phyloP scores from a whole-genome alignment of 179 eudicot species.

The Silene coronaria region DNA sequence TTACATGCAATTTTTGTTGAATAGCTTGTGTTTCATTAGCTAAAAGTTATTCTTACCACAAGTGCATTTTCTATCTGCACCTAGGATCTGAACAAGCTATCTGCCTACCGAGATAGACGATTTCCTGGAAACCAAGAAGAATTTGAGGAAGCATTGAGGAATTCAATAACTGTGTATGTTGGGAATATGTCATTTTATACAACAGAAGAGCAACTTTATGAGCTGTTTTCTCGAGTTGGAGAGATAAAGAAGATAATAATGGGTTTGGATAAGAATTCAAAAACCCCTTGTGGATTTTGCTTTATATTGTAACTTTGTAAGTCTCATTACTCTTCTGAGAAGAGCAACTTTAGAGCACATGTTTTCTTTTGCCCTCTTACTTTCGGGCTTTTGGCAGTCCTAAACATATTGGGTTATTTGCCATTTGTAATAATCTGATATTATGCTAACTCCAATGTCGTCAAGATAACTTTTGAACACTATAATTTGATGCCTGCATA shows the following conservation, averaged over 20 bases:
- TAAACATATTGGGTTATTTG: neutral
- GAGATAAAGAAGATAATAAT: conserved; percentile 35
- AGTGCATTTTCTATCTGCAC: neutral
- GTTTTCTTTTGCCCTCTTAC: neutral
- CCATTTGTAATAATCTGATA: neutral
- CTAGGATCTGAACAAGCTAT: conserved; percentile 33
- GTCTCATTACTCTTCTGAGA: conserved; percentile 7
- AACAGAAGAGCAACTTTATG: conserved; percentile 29
- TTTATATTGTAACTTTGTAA: conserved; percentile 33
- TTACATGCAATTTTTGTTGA: neutral
- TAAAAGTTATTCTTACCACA: neutral
- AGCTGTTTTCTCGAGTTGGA: conserved; percentile 35
- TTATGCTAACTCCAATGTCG: neutral
- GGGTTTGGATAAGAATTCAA: conserved; percentile 35
- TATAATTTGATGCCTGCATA: neutral
- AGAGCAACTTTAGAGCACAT: neutral
- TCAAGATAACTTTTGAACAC: neutral
- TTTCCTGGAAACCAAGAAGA: conserved; percentile 36
- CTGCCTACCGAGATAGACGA: conserved; percentile 37
- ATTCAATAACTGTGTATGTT: conserved; percentile 30
- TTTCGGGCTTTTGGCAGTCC: neutral
- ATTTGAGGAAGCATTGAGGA: conserved; percentile 35
- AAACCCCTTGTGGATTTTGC: conserved; percentile 40
- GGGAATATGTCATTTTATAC: conserved; percentile 39
- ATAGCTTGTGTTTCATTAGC: neutral